Evolutionary conservation across 139 green algal genomes (phyloP).

Genomic region (Nannochloris sp.): DNA sequence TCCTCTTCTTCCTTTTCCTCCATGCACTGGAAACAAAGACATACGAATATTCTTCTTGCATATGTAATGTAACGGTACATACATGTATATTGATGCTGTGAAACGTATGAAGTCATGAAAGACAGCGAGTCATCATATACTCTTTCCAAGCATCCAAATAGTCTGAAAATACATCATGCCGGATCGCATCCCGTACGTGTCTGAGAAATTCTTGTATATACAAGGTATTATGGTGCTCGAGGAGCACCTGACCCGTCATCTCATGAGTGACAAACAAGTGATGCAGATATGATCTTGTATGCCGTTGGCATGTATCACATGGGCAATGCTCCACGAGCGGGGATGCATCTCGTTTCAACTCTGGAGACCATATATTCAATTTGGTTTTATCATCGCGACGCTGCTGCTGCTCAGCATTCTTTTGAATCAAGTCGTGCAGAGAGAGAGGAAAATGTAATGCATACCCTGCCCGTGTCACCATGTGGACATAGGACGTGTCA

Average conservation of each 20-base stretch:
- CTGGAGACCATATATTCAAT: conserved; percentile 54
- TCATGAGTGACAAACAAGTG: conserved; percentile 67
- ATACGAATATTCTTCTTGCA: too few relatives aligned
- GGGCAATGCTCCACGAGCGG: conserved; percentile 49
- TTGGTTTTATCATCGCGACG: conserved; percentile 40
- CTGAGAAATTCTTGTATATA: conserved; percentile 50
- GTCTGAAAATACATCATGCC: conserved; percentile 22
- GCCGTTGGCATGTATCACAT: conserved; percentile 53
- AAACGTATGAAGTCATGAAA: too few relatives aligned
- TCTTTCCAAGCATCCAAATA: conserved; percentile 24
- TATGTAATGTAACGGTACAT: too few relatives aligned
- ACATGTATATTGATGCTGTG: too few relatives aligned
- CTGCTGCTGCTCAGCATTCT: neutral
- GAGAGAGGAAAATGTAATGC: conserved; percentile 48
- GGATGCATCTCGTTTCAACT: conserved; percentile 40
- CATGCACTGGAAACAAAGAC: too few relatives aligned
- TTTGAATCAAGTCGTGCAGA: neutral
- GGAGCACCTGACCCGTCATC: conserved; percentile 63
- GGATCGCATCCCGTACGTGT: conserved; percentile 31
- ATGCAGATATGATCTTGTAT: conserved; percentile 65
- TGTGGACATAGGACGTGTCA: conserved; percentile 35
- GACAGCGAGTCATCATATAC: neutral
- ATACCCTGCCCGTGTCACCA: conserved; percentile 38
- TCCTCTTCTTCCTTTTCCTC: too few relatives aligned
- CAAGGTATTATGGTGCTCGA: conserved; percentile 65